These are phyloP conservation scores for Aspergillus novofumigatus DNA, from an alignment of 2,329 filamentous ascomycete species.

Conservation along the genomic window DNA sequence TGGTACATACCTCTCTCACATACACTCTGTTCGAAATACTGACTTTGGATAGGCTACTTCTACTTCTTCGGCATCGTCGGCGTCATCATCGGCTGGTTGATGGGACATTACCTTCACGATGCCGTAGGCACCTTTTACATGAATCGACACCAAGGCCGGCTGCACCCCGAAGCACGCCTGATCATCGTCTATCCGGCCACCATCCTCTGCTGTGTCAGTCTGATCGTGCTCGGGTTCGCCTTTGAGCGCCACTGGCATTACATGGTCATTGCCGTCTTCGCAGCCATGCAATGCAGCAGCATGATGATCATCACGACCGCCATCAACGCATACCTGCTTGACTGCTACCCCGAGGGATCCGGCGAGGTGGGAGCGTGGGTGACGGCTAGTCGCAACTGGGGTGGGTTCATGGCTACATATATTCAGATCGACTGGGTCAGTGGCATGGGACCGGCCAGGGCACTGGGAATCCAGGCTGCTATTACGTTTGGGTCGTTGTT, in stretches of 20 bases:
- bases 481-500: conserved; percentile 36
- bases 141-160: conserved; percentile 44
- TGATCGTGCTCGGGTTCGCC: conserved; percentile 46
- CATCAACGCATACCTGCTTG: conserved; percentile 49
- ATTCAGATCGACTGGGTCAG: conserved; percentile 50
- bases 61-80: conserved; percentile 55
- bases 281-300: conserved; percentile 52
- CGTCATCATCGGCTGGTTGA: conserved; percentile 44
- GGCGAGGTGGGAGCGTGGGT: conserved; percentile 39
- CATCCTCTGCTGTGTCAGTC: conserved; percentile 6
- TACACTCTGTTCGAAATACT: not conserved
- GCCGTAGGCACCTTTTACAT: conserved; percentile 45
- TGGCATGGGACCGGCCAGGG: conserved; percentile 39
- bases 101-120: conserved; percentile 55
- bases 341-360: conserved; percentile 40
- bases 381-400: conserved; percentile 46
- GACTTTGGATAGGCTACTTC: conserved; percentile 36
- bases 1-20: conserved; percentile 21
- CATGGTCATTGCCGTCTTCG: conserved; percentile 45
- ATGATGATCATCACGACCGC: conserved; percentile 53
- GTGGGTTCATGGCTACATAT: conserved; percentile 42
- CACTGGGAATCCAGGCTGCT: conserved; percentile 44
- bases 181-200: conserved; percentile 43
- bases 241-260: conserved; percentile 47
- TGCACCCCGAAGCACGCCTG: conserved; percentile 55